Conservation (phyloP, 495 filamentous ascomycete species). For the Daldinia bambusicola region DNA sequence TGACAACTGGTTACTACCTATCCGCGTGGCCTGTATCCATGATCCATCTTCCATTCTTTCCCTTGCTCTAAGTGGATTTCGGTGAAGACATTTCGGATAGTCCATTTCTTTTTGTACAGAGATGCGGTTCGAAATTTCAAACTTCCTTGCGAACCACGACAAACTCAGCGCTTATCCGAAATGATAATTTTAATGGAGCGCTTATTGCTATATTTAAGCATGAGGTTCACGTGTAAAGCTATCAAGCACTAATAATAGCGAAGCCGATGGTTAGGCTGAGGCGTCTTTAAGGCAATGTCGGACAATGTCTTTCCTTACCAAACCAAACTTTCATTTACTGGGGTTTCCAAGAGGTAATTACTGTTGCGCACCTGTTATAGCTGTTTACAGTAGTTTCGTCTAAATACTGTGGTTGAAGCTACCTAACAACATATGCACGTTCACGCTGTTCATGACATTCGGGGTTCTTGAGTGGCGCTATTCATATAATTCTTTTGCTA, state of each 20-base stretch:
- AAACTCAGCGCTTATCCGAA: background rate
- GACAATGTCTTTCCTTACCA: conserved; percentile 35
- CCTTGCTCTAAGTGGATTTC: conserved; percentile 35
- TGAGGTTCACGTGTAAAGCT: background rate
- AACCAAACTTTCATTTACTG: background rate
- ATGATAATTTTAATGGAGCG: background rate
- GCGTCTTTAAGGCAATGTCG: conserved; percentile 13
- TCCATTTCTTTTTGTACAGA: background rate
- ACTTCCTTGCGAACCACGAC: background rate
- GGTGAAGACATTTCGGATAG: conserved; percentile 32
- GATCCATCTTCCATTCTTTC: conserved; percentile 15
- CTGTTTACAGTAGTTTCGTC: background rate
- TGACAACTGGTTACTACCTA: conserved; percentile 33
- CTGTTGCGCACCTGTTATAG: background rate
- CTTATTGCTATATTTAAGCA: background rate
- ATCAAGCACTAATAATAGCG: background rate
- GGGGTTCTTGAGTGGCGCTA: background rate
- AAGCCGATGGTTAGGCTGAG: conserved; percentile 1
- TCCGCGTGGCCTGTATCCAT: conserved; percentile 38
- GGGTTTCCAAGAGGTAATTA: conserved; percentile 10
- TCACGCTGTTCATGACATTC: conserved; percentile 19
- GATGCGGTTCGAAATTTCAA: background rate
- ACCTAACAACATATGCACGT: background rate
- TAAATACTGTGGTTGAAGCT: background rate
- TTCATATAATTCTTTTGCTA: background rate